phyloP scores from a whole-genome alignment of 2,329 filamentous ascomycete genomes.

The Botrytis elliptica region DNA sequence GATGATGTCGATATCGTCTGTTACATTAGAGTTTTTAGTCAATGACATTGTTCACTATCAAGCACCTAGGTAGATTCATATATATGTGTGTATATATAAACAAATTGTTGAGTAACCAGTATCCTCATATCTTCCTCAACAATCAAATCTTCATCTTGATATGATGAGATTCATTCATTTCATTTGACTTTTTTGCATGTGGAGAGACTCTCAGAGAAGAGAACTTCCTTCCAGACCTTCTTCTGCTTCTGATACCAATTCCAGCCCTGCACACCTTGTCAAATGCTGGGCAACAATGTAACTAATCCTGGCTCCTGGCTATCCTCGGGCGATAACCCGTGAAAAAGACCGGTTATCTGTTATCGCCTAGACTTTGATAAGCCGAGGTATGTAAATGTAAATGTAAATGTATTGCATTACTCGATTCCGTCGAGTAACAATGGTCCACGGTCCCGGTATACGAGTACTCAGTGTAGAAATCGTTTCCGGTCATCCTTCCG shows the following conservation, averaged over 20 bases:
- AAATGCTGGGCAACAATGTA: neutral
- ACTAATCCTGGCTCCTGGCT: neutral
- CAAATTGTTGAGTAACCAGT: neutral
- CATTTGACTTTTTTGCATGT: neutral
- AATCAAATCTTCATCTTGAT: neutral
- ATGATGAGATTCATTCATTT: neutral
- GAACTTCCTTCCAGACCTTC: neutral
- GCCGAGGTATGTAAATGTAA: constrained; percentile 7
- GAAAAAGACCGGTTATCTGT: constrained; percentile 7
- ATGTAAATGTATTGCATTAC: neutral
- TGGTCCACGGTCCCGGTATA: too few relatives aligned
- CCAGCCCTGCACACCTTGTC: neutral
- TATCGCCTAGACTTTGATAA: constrained; percentile 17
- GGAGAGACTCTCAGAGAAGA: neutral
- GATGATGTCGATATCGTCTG: constrained; percentile 10
- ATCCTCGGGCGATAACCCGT: constrained; percentile 2
- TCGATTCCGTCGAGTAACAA: neutral
- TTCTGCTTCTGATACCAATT: neutral
- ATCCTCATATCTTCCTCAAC: neutral
- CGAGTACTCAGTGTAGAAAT: neutral
- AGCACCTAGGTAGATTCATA: neutral
- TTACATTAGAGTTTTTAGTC: neutral
- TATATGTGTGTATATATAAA: neutral
- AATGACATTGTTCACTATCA: neutral
- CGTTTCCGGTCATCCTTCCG: neutral